These are phyloP conservation scores for Cerrena zonata DNA, from an alignment of 1,284 basidiomycete species.

Conservation along the genomic window DNA sequence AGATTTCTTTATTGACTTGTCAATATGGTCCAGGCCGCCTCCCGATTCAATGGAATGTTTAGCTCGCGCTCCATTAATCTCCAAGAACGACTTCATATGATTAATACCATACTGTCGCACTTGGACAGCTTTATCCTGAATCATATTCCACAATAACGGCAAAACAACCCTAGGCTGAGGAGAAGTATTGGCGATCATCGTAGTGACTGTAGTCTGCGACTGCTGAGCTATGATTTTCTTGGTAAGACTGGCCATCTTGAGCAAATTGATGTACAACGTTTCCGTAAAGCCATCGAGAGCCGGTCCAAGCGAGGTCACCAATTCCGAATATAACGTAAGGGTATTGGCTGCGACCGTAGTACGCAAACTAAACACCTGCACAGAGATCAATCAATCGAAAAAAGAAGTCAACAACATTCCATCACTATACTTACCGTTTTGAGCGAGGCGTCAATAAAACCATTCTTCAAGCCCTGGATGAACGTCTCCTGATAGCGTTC, in stretches of 20 bases:
- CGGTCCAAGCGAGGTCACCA: conserved; percentile 65
- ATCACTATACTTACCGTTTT: conserved; percentile 65
- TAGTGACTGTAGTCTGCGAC: conserved; percentile 70
- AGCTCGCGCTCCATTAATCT: conserved; percentile 60
- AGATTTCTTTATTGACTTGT: conserved; percentile 67
- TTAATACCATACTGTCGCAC: conserved; percentile 63
- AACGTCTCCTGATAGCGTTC: conserved; percentile 72
- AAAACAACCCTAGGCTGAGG: conserved; percentile 68
- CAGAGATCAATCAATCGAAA: conserved; percentile 3
- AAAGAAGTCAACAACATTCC: conserved; percentile 9
- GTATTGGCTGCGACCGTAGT: conserved; percentile 86
- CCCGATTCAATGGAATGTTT: conserved; percentile 60
- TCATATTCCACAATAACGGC: conserved; percentile 63
- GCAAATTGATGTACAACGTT: conserved; percentile 64
- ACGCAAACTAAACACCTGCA: conserved; percentile 80
- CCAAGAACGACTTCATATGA: conserved; percentile 72
- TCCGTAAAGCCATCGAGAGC: conserved; percentile 78
- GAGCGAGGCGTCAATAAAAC: conserved; percentile 76
- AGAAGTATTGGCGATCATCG: conserved; percentile 68
- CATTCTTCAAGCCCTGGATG: conserved; percentile 65
- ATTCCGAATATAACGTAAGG: conserved; percentile 74
- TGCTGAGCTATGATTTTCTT: conserved; percentile 90
- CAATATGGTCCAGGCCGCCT: conserved; percentile 64
- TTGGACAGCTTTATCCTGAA: conserved; percentile 84
- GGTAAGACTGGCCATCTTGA: conserved; percentile 88